Conservation (phyloP, 306 rosid species). For the Ammopiptanthus mongolicus region DNA sequence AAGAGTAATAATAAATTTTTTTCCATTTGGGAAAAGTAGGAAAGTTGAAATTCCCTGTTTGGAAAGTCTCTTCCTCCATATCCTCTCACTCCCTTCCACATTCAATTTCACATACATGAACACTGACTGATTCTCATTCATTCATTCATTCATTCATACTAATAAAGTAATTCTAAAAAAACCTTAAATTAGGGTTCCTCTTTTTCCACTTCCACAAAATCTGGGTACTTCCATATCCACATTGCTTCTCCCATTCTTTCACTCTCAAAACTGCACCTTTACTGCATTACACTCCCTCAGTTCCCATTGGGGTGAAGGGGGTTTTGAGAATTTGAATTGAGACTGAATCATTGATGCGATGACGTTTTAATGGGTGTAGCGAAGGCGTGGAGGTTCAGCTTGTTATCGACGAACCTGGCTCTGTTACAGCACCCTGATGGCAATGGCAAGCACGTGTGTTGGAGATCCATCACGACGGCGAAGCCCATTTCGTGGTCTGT, state of each 20-base stretch:
- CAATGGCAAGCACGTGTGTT: slow-evolving; percentile 31
- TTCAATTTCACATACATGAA: too few species aligned
- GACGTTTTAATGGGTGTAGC: slow-evolving; percentile 40
- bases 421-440: slow-evolving; percentile 36
- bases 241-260: background rate
- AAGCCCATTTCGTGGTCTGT: slow-evolving; percentile 57
- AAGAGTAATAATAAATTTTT: too few species aligned
- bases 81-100: background rate
- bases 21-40: too few species aligned
- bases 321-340: background rate
- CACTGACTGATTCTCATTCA: background rate
- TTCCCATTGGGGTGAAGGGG: background rate
- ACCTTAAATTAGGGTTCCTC: slow-evolving; percentile 33
- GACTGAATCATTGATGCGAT: background rate
- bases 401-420: slow-evolving; percentile 58
- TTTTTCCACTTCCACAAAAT: background rate
- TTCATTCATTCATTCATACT: background rate
- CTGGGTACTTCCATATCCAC: background rate
- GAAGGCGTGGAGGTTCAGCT: slow-evolving; percentile 50
- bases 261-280: background rate
- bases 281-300: background rate
- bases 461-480: slow-evolving; percentile 40
- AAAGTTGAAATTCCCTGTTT: background rate
- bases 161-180: background rate
- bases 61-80: background rate